A percentile compares a stretch with the other conserved stretches of the same genome.
phyloP scores from a whole-genome alignment of 768 basidiomycete genomes.

The Mycena albidolilacea region DNA sequence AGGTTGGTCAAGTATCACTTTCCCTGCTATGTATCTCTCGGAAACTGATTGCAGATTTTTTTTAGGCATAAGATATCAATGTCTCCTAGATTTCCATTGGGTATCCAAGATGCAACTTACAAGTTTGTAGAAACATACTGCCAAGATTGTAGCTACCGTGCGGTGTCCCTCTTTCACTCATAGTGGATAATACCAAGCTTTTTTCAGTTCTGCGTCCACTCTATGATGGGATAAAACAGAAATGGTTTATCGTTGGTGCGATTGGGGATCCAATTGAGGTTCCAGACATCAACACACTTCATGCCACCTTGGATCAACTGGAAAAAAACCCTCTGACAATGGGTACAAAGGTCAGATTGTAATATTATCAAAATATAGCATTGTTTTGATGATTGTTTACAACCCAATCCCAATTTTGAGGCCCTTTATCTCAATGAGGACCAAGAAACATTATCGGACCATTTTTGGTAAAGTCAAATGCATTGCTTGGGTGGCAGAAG shows the following conservation, averaged over 20 bases:
- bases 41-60: too few relatives aligned
- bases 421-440: not conserved
- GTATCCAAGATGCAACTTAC: too few relatives aligned
- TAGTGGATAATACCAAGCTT: not conserved
- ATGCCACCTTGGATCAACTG: slow-evolving; percentile 1
- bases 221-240: not conserved
- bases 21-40: too few relatives aligned
- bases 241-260: slow-evolving; percentile 42
- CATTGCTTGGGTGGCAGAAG: too few relatives aligned
- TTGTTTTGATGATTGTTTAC: not conserved
- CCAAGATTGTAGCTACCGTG: too few relatives aligned
- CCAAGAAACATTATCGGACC: too few relatives aligned
- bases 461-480: too few relatives aligned
- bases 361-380: not conserved
- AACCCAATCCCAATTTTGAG: slow-evolving; percentile 4
- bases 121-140: too few relatives aligned
- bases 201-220: slow-evolving; percentile 19
- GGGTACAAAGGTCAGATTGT: slow-evolving; percentile 8
- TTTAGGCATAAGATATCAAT: too few relatives aligned
- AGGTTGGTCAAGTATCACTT: slow-evolving; percentile 34
- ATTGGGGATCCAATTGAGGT: slow-evolving; percentile 38
- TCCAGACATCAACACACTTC: slow-evolving; percentile 18
- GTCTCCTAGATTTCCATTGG: too few relatives aligned
- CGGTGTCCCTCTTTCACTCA: too few relatives aligned
- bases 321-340: not conserved